phyloP scores from a whole-genome alignment of 2,329 filamentous ascomycete genomes.

The Sarocladium kiliense region DNA sequence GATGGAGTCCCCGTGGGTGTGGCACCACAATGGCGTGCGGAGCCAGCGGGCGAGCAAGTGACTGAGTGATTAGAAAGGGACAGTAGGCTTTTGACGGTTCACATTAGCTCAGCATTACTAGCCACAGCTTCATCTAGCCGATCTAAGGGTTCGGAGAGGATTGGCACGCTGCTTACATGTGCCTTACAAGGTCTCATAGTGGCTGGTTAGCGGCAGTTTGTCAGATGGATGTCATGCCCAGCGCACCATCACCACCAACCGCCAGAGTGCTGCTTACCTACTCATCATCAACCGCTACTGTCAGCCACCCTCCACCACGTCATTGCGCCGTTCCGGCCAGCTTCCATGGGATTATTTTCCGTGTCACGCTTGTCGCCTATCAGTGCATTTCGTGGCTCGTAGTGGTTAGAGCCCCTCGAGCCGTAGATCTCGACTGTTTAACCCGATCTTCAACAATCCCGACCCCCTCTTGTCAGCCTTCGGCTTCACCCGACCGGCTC shows the following conservation, averaged over 20 bases:
- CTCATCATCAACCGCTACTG: neutral
- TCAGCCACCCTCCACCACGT: neutral
- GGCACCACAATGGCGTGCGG: neutral
- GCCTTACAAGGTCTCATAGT: neutral
- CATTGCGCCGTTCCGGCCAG: neutral
- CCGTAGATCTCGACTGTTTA: neutral
- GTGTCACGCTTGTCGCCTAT: neutral
- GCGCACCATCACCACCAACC: neutral
- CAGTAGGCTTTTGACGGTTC: too few species aligned
- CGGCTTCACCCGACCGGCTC: slow-evolving; percentile 1
- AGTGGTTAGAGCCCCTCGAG: neutral
- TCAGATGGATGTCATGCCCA: neutral
- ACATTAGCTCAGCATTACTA: too few species aligned
- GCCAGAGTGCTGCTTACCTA: neutral
- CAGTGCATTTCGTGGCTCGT: neutral
- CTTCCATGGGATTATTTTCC: too few species aligned
- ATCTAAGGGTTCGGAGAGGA: neutral
- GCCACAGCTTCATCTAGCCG: too few species aligned
- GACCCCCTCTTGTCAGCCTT: neutral
- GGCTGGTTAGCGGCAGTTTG: neutral
- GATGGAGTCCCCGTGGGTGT: neutral
- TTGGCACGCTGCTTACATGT: neutral
- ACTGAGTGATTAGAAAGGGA: neutral
- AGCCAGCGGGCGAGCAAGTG: too few species aligned
- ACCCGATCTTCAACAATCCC: neutral